phyloP scores from a whole-genome alignment of 257 asterid species.

The Henckelia pumila region DNA sequence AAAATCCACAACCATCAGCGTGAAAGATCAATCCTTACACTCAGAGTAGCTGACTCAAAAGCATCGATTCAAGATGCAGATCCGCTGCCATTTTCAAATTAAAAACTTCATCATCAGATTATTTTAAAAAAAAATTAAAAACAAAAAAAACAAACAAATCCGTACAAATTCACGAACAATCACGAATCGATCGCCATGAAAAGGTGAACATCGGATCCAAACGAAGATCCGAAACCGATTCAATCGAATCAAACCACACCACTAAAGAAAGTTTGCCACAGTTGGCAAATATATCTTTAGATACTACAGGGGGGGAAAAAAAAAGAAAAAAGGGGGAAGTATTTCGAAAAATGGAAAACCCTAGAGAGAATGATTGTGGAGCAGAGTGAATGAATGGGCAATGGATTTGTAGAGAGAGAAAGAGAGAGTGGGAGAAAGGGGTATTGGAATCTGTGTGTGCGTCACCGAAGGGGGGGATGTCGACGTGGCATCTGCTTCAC shows the following conservation, averaged over 20 bases:
- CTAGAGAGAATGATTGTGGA: slow-evolving; percentile 26
- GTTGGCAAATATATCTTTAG: background rate
- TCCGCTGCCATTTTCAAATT: slow-evolving; percentile 36
- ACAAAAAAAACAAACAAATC: background rate
- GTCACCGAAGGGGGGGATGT: slow-evolving; percentile 28
- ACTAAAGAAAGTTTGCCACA: background rate
- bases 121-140: too few relatives aligned
- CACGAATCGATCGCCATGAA: slow-evolving; percentile 27
- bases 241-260: slow-evolving; percentile 29
- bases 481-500: background rate
- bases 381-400: slow-evolving; percentile 21
- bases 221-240: slow-evolving; percentile 48
- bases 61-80: slow-evolving; percentile 46
- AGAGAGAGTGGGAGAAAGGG: too few relatives aligned
- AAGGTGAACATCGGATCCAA: slow-evolving; percentile 38
- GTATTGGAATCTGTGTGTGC: background rate
- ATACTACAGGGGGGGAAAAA: too few relatives aligned
- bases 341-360: slow-evolving; percentile 42
- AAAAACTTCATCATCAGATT: slow-evolving; percentile 6
- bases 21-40: slow-evolving; percentile 49
- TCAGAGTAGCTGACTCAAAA: slow-evolving; percentile 34
- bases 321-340: too few relatives aligned
- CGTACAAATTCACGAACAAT: slow-evolving; percentile 5
- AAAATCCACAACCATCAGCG: background rate
- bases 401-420: slow-evolving; percentile 5